Percentiles rank a stretch among this genome's conserved stretches.
phyloP scores from a whole-genome alignment of 2,329 filamentous ascomycete species.

The Talaromyces sp. region DNA sequence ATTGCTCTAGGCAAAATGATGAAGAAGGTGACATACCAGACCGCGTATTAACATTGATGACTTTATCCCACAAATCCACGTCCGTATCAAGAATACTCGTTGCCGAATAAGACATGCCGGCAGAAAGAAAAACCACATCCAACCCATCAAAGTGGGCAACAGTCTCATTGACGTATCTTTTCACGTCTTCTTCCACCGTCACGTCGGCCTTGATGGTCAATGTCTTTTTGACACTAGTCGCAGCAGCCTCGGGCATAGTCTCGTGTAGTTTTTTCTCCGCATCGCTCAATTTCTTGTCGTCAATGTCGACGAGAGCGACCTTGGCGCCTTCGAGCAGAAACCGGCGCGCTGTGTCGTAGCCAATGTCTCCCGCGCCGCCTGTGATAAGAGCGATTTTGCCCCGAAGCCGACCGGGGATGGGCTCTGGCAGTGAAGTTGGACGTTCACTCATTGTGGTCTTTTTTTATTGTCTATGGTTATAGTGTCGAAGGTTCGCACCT shows the following conservation, averaged over 20 bases:
- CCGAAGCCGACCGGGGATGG: conserved; percentile 9
- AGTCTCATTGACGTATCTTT: background rate
- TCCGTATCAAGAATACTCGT: conserved; percentile 30
- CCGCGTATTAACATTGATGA: conserved; percentile 33
- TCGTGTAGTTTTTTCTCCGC: conserved; percentile 15
- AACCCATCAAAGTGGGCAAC: background rate
- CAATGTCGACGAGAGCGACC: conserved; percentile 30
- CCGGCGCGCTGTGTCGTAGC: conserved; percentile 29
- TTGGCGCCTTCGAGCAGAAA: conserved; percentile 32
- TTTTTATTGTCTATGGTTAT: background rate
- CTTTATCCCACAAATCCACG: conserved; percentile 28
- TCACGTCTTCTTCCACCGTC: conserved; percentile 25
- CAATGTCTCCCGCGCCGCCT: conserved; percentile 14
- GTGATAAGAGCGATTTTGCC: conserved; percentile 10
- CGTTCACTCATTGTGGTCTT: background rate
- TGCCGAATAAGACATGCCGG: conserved; percentile 14
- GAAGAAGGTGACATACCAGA: conserved; percentile 24
- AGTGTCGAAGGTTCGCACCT: background rate
- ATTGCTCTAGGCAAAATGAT: background rate
- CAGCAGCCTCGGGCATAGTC: background rate
- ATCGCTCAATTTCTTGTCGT: conserved; percentile 13
- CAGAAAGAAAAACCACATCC: conserved; percentile 2
- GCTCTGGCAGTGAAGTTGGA: background rate
- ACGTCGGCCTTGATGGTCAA: conserved; percentile 29
- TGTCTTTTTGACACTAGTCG: conserved; percentile 14